Conservation (phyloP, 768 basidiomycete species). For the Omphalotus guepiniiformis region DNA sequence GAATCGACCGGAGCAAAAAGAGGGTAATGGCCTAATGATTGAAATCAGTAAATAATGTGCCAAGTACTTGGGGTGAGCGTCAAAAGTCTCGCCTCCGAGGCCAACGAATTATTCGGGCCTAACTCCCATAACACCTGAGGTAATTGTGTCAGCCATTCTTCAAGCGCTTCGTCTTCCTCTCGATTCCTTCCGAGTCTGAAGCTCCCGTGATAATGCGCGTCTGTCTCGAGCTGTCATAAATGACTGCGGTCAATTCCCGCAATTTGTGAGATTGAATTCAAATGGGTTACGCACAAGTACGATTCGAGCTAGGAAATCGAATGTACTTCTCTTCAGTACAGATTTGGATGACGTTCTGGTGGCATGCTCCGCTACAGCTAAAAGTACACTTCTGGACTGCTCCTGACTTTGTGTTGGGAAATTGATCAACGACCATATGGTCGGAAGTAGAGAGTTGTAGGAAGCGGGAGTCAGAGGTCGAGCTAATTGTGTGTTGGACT, state of each 20-base stretch:
- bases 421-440: conserved; percentile 72
- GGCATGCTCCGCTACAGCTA: conserved; percentile 65
- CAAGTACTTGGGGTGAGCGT: no score
- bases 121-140: conserved; percentile 87
- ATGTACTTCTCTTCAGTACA: conserved; percentile 57
- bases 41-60: no score
- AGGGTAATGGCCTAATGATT: conserved; percentile 56
- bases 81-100: conserved; percentile 54
- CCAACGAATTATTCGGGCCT: conserved; percentile 47
- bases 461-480: conserved; percentile 48
- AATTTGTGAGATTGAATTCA: not conserved
- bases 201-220: conserved; percentile 45
- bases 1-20: conserved; percentile 57
- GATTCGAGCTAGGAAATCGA: conserved; percentile 73
- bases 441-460: conserved; percentile 71
- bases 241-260: not conserved
- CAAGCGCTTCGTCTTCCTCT: conserved; percentile 30
- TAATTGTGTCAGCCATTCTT: conserved; percentile 70
- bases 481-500: conserved; percentile 37
- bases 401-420: conserved; percentile 25
- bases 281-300: conserved; percentile 52
- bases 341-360: conserved; percentile 54
- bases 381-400: conserved; percentile 35
- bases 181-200: conserved; percentile 33
- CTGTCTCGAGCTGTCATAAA: conserved; percentile 52